These are phyloP conservation scores for Pseudoneurospora amorphoporcata DNA, from an alignment of 495 filamentous ascomycete genomes.

Conservation along the genomic window DNA sequence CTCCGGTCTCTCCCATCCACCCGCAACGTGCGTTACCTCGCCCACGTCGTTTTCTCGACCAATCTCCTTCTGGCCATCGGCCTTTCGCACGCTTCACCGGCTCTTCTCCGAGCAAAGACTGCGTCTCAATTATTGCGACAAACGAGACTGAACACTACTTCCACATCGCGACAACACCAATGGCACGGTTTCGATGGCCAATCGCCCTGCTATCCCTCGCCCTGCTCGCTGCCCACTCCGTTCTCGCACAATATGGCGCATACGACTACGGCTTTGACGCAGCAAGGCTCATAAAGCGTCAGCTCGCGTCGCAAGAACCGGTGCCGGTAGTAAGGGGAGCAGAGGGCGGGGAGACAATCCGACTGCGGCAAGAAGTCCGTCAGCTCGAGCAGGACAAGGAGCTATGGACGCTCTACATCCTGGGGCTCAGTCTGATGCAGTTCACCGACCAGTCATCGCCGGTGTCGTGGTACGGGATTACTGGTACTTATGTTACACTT, in stretches of 20 bases:
- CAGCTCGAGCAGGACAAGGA: slow-evolving; percentile 46
- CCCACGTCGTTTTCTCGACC: background rate
- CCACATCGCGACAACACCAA: background rate
- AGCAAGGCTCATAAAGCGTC: slow-evolving; percentile 14
- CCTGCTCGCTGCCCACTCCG: background rate
- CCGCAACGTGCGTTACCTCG: background rate
- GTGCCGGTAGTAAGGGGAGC: slow-evolving; percentile 11
- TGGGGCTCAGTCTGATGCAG: slow-evolving; percentile 46
- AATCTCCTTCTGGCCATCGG: background rate
- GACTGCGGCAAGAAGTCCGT: slow-evolving; percentile 39
- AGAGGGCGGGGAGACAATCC: slow-evolving; percentile 7
- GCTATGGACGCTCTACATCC: slow-evolving; percentile 49
- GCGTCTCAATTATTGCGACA: background rate
- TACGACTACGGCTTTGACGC: slow-evolving; percentile 36
- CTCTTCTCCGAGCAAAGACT: background rate
- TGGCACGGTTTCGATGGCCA: slow-evolving; percentile 4
- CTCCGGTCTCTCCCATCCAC: background rate
- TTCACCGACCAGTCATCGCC: slow-evolving; percentile 38
- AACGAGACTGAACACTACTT: background rate
- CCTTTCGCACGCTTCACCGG: background rate
- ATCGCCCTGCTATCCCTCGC: background rate
- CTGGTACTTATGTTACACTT: slow-evolving; percentile 10
- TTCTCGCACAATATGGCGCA: slow-evolving; percentile 9
- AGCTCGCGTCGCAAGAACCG: slow-evolving; percentile 4
- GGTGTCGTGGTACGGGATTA: slow-evolving; percentile 53